These are phyloP conservation scores for Hericium erinaceus DNA, from an alignment of 768 basidiomycete species.

Conservation along the genomic window DNA sequence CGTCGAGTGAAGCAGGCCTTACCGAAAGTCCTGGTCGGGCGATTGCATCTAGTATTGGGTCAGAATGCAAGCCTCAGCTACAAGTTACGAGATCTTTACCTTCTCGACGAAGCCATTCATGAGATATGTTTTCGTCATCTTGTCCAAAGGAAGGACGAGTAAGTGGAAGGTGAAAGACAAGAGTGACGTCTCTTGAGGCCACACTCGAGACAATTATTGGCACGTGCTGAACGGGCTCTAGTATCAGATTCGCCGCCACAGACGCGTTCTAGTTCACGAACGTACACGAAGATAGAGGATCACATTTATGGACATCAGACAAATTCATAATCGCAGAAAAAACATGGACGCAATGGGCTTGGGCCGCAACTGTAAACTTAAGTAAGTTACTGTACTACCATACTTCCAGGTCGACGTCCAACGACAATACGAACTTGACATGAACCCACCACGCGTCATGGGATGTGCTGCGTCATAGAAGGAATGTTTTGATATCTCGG, in stretches of 20 bases:
- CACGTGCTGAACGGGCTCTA: neutral
- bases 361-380: no score
- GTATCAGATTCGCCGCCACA: neutral
- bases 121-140: slow-evolving; percentile 78
- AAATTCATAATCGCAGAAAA: no score
- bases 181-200: neutral
- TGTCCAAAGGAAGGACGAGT: slow-evolving; percentile 15
- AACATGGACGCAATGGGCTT: no score
- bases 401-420: no score
- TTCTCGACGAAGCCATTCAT: slow-evolving; percentile 84
- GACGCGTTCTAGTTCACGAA: neutral
- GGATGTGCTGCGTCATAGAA: no score
- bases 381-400: no score
- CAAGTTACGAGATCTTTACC: slow-evolving; percentile 25
- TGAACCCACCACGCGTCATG: no score
- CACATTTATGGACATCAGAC: no score
- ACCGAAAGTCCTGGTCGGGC: slow-evolving; percentile 88
- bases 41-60: slow-evolving; percentile 63
- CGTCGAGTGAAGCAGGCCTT: slow-evolving; percentile 13
- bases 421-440: no score
- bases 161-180: neutral
- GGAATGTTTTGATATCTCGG: no score
- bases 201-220: neutral
- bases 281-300: neutral
- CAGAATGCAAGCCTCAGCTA: slow-evolving; percentile 3